phyloP scores from a whole-genome alignment of 192 early-diverging fungal species.

The Backusella morwellensis region DNA sequence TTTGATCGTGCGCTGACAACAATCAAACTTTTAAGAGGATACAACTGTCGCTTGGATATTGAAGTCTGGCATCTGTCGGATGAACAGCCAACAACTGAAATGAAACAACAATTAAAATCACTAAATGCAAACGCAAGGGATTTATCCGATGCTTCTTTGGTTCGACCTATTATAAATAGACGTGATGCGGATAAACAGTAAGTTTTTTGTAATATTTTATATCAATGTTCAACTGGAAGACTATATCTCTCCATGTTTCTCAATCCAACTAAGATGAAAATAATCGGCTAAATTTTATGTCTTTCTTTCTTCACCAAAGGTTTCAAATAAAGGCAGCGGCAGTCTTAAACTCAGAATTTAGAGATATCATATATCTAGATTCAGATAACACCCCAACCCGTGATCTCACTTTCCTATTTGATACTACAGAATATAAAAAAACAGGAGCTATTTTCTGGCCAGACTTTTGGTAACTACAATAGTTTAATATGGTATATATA shows the following conservation, averaged over 20 bases:
- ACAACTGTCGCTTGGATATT: slow-evolving; percentile 17
- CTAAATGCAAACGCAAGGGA: slow-evolving; percentile 15
- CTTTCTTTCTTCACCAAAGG: not conserved
- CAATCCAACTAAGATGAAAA: not conserved
- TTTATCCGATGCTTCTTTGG: slow-evolving; percentile 19
- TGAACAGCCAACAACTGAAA: slow-evolving; percentile 13
- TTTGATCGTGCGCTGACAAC: slow-evolving; percentile 16
- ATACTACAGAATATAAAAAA: slow-evolving; percentile 27
- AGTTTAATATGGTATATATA: not conserved
- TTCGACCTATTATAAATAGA: slow-evolving; percentile 21
- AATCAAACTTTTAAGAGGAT: slow-evolving; percentile 22
- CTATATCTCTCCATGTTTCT: not conserved
- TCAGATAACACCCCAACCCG: slow-evolving; percentile 41
- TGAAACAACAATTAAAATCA: not conserved
- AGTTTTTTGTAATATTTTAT: not conserved
- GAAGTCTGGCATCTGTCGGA: slow-evolving; percentile 36
- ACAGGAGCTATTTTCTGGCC: slow-evolving; percentile 51
- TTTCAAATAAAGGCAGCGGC: slow-evolving; percentile 48
- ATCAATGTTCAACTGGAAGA: too few species aligned
- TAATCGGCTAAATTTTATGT: not conserved
- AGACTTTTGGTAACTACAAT: slow-evolving; percentile 35
- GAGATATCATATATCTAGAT: slow-evolving; percentile 46
- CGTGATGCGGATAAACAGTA: slow-evolving; percentile 31
- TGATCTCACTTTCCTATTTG: slow-evolving; percentile 45
- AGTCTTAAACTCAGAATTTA: slow-evolving; percentile 37